Evolutionary conservation across 1,284 basidiomycete species (phyloP), one percentile per base, ranked within the genome.

Genomic region (Hypsizygus ulmarius): DNA sequence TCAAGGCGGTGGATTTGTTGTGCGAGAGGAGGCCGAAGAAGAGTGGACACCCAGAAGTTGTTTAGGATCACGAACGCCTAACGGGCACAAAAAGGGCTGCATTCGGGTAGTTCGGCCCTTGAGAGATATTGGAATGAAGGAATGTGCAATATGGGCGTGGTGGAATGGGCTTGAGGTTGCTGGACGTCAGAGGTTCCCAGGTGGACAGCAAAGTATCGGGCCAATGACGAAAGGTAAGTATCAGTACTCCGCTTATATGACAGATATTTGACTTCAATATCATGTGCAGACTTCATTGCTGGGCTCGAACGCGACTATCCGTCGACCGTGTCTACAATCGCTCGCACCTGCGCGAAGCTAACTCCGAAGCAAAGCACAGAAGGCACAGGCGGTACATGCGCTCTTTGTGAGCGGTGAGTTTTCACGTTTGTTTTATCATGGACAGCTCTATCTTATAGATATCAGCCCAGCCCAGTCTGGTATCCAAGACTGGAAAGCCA

Each of bases 281-380:
- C 4, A 9, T 28, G 33, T 32, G 7, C 45, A 93, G 91, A 86
- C 61, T 95, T 95, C 62, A 90, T 95, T 51, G 71, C 86, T 12
- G 83, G 85, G 0, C 65, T 95, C 16, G 90, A 91, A 64, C 81
- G 78, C 38, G 82, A 92, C 58, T 94, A 90, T 64, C 92, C 93
- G 0, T 90, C 91, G 0, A 95, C 93, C 0, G 92, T 95, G 3
- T 92, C 90, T 5, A 87, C 92, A 0, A 91, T 95, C 46, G 84
- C 83, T 19, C 78, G 87, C 38, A 95, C 92, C 0, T 91, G 89
- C 53, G 83, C 78, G 18, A 95, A 95, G 66, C 70, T 95, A 29
- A 78, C 82, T 8, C 86, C 92, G 7, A 87, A 87, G 56, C 79
- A 79, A 45, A 67, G 66, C 1, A 68, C 78, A 0, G 67, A 79